phyloP scores from a whole-genome alignment of 352 stramenopile species.

The Globisporangium cystogenes region DNA sequence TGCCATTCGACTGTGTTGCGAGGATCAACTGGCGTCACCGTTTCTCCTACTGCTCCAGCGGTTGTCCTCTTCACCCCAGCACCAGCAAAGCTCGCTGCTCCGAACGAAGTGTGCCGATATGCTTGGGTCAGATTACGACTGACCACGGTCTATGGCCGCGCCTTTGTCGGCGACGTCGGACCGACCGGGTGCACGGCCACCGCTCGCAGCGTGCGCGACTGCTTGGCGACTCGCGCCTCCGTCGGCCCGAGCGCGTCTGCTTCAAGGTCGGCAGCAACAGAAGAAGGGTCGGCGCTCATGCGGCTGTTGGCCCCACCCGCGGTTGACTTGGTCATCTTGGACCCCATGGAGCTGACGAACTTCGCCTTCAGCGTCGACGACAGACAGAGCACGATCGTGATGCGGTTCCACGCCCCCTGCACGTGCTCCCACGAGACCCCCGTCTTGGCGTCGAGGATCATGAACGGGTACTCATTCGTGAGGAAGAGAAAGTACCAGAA shows the following conservation, averaged over 20 bases:
- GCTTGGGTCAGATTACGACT: no score
- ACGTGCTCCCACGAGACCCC: constrained; percentile 24
- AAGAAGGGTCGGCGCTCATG: neutral
- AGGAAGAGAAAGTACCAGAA: constrained; percentile 22
- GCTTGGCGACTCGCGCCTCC: neutral
- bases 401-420: neutral
- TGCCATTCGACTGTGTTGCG: no score
- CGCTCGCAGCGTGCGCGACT: neutral
- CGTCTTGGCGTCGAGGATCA: constrained; percentile 12
- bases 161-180: neutral
- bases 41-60: no score
- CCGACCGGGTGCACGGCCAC: neutral
- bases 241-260: no score
- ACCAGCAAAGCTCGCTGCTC: no score
- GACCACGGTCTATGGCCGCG: no score
- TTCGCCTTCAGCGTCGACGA: neutral
- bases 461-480: constrained; percentile 38
- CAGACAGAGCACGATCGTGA: neutral
- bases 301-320: neutral
- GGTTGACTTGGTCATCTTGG: neutral
- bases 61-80: no score
- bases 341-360: neutral
- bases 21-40: no score
- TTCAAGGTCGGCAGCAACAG: no score
- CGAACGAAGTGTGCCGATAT: no score